Base-by-base conservation (phyloP, 2,329 filamentous ascomycete genomes). In the Plectosphaerella plurivora region DNA sequence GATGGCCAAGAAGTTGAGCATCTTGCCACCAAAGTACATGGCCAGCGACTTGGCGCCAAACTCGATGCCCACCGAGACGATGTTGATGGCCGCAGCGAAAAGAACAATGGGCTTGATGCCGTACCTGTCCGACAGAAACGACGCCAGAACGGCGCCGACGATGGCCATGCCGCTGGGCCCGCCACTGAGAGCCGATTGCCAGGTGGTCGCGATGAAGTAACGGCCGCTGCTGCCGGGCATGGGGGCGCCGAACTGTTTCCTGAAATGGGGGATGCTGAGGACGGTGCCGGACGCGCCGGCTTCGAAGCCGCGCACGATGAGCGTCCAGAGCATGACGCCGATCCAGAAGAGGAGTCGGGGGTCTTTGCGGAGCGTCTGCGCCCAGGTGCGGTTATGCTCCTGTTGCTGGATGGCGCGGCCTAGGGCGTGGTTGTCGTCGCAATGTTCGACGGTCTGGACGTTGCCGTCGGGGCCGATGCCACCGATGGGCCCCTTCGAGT, bases 1-100 rank as follows among this genome's bases (percentile, higher is more conserved):
- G 4, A 70, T 59, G 2, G 63, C 63, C 7, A 65, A 24, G 10
- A 64, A 64, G 51, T 65, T 65, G 42, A 63, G 14, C 63, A 65
- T 63, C 49, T 65, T 65, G 49, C 63, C 63, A 2, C 52, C 60
- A 2, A 65, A 65, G 48, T 63, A 65, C 63, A 65, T 65, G 45
- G 51, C 54, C 11, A 64, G 59, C 0, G 64, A 67, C 0, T 61
- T 67, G 3, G 64, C 53, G 1, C 56, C 61, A 3, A 67, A 63
- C 46, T 68, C 66, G 20, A 68, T 50, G 9, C 61, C 64, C 0
- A 68, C 59, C 0, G 63, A 65, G 5, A 49, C 57, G 16, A 65
- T 58, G 24, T 65, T 65, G 49, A 66, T 59, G 36, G 39, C 37
- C 5, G 59, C 53, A 1, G 60, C 57, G 6, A 39, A 45, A 5